phyloP scores from a whole-genome alignment of 1,139 yeast species.

The Diutina neorugosa region DNA sequence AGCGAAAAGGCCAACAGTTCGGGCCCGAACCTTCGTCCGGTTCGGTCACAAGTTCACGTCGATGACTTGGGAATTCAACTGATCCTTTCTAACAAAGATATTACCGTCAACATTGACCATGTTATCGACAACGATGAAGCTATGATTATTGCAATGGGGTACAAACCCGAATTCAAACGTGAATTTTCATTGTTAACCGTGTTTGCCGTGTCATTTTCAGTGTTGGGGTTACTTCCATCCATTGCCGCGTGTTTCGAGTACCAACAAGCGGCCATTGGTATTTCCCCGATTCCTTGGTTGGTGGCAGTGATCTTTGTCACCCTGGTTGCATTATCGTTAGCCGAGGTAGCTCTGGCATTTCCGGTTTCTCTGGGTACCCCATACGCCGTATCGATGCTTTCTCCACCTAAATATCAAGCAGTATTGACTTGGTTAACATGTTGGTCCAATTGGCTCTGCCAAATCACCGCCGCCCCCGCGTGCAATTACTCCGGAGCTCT shows the following conservation, averaged over 20 bases:
- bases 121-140: constrained; percentile 41
- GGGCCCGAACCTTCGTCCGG: constrained; percentile 11
- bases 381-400: constrained; percentile 36
- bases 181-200: constrained; percentile 53
- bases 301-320: constrained; percentile 38
- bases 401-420: constrained; percentile 43
- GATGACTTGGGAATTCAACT: constrained; percentile 28
- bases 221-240: constrained; percentile 61
- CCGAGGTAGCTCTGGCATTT: constrained; percentile 35
- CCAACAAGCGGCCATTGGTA: constrained; percentile 40
- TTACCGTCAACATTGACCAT: constrained; percentile 34
- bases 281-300: constrained; percentile 44
- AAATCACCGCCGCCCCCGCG: constrained; percentile 50
- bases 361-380: constrained; percentile 41
- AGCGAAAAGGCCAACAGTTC: not conserved
- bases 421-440: constrained; percentile 48
- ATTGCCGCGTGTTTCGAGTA: constrained; percentile 47
- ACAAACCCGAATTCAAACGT: constrained; percentile 62
- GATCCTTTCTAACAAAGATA: constrained; percentile 27
- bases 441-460: constrained; percentile 48
- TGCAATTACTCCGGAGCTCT: constrained; percentile 51
- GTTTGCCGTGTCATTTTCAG: constrained; percentile 61
- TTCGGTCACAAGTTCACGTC: constrained; percentile 25
- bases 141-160: constrained; percentile 51
- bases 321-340: constrained; percentile 37